Base-by-base conservation (phyloP, 2,329 filamentous ascomycete species). In the Cytospora piceae region DNA sequence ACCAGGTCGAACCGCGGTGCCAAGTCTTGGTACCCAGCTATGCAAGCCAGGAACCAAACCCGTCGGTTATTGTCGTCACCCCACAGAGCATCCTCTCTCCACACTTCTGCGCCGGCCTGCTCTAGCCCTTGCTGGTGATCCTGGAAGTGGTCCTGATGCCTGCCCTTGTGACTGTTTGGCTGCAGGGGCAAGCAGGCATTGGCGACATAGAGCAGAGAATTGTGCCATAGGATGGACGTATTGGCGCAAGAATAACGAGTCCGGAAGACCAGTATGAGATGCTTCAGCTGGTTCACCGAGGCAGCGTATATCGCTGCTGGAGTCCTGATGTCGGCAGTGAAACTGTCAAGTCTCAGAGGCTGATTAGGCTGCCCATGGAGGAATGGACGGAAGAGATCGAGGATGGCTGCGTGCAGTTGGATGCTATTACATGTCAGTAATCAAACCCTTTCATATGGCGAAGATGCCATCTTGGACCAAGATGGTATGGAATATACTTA, bases 31-130 rank as follows among this genome's bases (percentile, higher is more conserved):
- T 71, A 73, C 20, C 69, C 70, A 12, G 69, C 70, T 51, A 74
- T 67, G 59, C 73, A 75, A 8, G 73, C 68, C 46, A 71, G 67
- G 63, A 75, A 74, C 65, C 72, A 74, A 54, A 71, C 69, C 56
- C 69, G 70, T 29, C 69, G 67, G 37, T 68, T 63, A 17, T 60
- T 53, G 42, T 69, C 61, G 9, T 11, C 67, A 61, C 32, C 68
- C 64, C 24, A 69, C 65, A 14, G 66, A 31, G 9, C 46, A 3
- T 49, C 9, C 53, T 31, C 4, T 42, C 34, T n/a, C 15, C 6
- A 1, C 22, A 39, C 5, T 37, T 20, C n/a, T 27, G 17, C n/a
- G 5, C 34, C 9, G 1, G 4, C 4, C 55, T 42, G 14, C 3
- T 24, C 22, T 15, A 15, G 20, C 14, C 37, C n/a, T 3, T 9